Percentiles rank a stretch among this genome's conserved stretches.
phyloP scores from a whole-genome alignment of 331 rosid genomes.

The Quercus tomentella region DNA sequence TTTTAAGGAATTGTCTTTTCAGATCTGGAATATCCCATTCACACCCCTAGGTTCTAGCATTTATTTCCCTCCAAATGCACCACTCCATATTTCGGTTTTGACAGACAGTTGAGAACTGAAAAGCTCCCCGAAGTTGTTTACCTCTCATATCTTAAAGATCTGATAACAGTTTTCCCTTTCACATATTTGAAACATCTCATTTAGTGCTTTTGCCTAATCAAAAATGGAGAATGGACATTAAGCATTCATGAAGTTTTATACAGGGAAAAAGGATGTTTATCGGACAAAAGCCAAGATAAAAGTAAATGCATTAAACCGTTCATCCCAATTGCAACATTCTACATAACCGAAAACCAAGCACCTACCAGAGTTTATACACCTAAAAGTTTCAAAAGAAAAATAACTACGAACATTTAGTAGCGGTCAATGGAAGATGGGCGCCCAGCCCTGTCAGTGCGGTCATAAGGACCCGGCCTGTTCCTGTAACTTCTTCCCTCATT shows the following conservation, averaged over 20 bases:
- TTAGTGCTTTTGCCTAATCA: neutral
- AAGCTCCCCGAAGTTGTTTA: neutral
- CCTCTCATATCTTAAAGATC: neutral
- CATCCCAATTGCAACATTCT: slow-evolving; percentile 14
- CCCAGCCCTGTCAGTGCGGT: slow-evolving; percentile 61
- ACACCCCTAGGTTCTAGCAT: too few relatives aligned
- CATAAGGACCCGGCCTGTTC: slow-evolving; percentile 68
- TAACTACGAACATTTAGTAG: slow-evolving; percentile 28
- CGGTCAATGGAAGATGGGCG: slow-evolving; percentile 70
- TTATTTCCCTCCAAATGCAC: too few relatives aligned
- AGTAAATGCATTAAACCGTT: slow-evolving; percentile 17
- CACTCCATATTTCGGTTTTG: too few relatives aligned
- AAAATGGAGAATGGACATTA: neutral
- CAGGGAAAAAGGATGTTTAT: neutral
- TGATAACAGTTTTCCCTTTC: too few relatives aligned
- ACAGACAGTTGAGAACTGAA: too few relatives aligned
- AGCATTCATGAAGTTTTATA: neutral
- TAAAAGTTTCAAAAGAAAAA: slow-evolving; percentile 1
- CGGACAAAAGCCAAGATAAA: neutral
- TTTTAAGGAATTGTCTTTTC: too few relatives aligned
- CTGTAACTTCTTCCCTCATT: slow-evolving; percentile 66
- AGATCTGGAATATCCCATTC: too few relatives aligned
- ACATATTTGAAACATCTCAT: neutral
- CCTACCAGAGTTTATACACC: slow-evolving; percentile 17
- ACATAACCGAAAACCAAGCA: slow-evolving; percentile 1